Conservation (phyloP, 1,284 basidiomycete species). For the Farysia itapuensis region DNA sequence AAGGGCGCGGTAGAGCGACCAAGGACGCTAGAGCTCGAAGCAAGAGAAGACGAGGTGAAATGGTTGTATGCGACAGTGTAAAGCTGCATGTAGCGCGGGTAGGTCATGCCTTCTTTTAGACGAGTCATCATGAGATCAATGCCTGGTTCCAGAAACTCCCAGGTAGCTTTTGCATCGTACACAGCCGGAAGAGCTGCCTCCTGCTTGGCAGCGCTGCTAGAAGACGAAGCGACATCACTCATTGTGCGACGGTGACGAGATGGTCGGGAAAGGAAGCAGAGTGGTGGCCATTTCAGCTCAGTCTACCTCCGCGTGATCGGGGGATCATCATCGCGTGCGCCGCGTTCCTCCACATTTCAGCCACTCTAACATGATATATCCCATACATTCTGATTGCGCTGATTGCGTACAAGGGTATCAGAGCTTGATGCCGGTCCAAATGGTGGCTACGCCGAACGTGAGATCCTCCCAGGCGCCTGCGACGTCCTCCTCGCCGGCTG, state of each 20-base stretch:
- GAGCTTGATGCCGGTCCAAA: constrained; percentile 54
- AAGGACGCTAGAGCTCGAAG: constrained; percentile 25
- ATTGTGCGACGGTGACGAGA: too few species aligned
- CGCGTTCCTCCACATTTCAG: too few species aligned
- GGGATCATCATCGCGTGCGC: too few species aligned
- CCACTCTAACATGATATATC: too few species aligned
- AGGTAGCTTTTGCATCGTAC: constrained; percentile 67
- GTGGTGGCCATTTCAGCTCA: too few species aligned
- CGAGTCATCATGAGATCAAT: constrained; percentile 63
- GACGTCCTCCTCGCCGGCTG: constrained; percentile 30
- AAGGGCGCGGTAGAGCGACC: constrained; percentile 27
- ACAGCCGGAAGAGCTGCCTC: constrained; percentile 28
- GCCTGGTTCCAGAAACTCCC: constrained; percentile 83
- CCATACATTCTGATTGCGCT: too few species aligned
- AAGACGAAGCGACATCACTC: too few species aligned
- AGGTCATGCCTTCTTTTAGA: constrained; percentile 82
- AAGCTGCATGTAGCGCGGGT: constrained; percentile 86
- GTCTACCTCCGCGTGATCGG: too few species aligned
- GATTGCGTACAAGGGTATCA: constrained; percentile 1
- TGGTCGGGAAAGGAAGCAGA: too few species aligned
- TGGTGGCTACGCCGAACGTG: constrained; percentile 55
- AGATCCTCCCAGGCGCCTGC: constrained; percentile 57
- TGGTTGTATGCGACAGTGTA: constrained; percentile 92
- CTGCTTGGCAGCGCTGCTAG: too few species aligned
- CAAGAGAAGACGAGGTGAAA: constrained; percentile 87